Evolutionary conservation across 2,329 filamentous ascomycete genomes (phyloP), one percentile per base, ranked within the genome.

Genomic region (Sporothrix brasiliensis): DNA sequence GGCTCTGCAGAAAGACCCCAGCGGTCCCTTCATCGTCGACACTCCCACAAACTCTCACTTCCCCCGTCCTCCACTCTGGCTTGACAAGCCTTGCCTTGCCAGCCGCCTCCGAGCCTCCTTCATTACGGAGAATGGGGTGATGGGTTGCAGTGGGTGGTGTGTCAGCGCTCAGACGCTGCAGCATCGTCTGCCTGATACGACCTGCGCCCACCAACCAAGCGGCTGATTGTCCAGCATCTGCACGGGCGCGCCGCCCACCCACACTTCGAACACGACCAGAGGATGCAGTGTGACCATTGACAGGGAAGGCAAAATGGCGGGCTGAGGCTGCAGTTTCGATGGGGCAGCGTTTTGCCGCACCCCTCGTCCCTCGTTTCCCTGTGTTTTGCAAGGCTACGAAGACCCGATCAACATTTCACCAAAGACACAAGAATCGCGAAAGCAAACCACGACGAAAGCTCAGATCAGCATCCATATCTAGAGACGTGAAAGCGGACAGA

Each of bases 141-240:
- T 49, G 41, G 60, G 60, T n/a, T 61, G 34, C 34, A 44, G 34
- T n/a, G 56, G 34, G 34, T 34, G 34, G 5, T 34, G 34, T 9
- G 34, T 34, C 11, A n/a, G 60, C 41, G 60, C 60, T 13, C 44
- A 30, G 44, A 41, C 27, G 60, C 60, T 63, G 60, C 60, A 49
- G 21, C 60, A 14, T 41, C 19, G 4, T 47, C 39, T n/a, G 58
- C 39, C 58, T 47, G 58, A 47, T 60, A 41, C 11, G 30, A 39
- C 21, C 58, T 63, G 60, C 60, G 44, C 21, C 60, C 60, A 63
- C 60, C 60, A 63, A 63, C n/a, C 41, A 63, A 30, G 60, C 13
- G 41, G n/a, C 41, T 47, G 60, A 63, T 63, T 41, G 41, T 49
- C 30, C 41, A 60, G 41, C 39, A 63, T 63, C 39, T 47, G 58